Evolutionary conservation across 2,329 filamentous ascomycete species (phyloP).

Genomic region (Fonsecaea monophora): DNA sequence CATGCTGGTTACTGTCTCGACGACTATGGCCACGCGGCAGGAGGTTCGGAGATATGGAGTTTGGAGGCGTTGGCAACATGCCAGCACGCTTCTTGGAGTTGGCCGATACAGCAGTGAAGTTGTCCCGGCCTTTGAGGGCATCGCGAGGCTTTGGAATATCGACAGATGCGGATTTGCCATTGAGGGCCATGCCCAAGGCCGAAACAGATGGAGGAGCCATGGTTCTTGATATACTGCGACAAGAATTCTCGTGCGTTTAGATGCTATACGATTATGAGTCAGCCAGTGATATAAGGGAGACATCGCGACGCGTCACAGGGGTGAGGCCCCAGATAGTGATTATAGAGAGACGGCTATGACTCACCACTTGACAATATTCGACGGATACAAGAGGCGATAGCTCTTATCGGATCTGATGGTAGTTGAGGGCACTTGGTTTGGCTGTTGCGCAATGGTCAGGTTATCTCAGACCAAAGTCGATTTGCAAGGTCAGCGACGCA

Average conservation of each 20-base stretch:
- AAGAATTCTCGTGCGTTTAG: conserved; percentile 25
- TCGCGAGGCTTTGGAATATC: conserved; percentile 56
- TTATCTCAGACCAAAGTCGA: conserved; percentile 25
- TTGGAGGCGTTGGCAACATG: conserved; percentile 84
- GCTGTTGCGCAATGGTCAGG: conserved; percentile 23
- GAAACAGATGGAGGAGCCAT: conserved; percentile 55
- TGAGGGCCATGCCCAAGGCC: conserved; percentile 58
- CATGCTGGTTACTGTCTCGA: conserved; percentile 63
- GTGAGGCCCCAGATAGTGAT: not conserved
- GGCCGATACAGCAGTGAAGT: conserved; percentile 45
- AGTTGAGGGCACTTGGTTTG: conserved; percentile 22
- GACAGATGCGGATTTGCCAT: conserved; percentile 58
- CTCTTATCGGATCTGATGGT: conserved; percentile 11
- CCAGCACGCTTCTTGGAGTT: conserved; percentile 33
- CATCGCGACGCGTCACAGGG: conserved; percentile 21
- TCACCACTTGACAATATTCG: conserved; percentile 32
- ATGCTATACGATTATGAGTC: conserved; percentile 35
- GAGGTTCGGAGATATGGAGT: conserved; percentile 89
- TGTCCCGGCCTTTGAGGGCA: conserved; percentile 46
- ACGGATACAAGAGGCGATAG: conserved; percentile 28
- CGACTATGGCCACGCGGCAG: conserved; percentile 80
- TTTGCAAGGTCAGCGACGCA: conserved; percentile 24
- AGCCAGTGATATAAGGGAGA: conserved; percentile 21
- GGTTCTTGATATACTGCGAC: conserved; percentile 41
- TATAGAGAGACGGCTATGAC: conserved; percentile 19